Base-by-base conservation (phyloP, 768 basidiomycete species). In the Neoboletus subvelutipes region DNA sequence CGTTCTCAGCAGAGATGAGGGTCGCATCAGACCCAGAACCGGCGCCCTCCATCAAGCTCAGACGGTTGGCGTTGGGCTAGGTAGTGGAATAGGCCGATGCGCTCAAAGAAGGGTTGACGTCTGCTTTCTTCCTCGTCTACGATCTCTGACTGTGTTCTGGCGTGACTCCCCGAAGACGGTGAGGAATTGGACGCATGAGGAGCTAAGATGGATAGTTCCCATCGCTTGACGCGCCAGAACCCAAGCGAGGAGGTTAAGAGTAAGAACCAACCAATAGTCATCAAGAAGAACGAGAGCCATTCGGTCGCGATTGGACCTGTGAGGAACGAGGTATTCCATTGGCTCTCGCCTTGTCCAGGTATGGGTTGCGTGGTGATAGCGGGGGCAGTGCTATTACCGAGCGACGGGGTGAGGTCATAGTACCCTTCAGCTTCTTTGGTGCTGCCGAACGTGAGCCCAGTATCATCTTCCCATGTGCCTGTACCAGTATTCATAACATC, bases 231-330 rank as follows among this genome's bases (percentile, higher is more conserved):
- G 37, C 92, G 85, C 88, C 88, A 92, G 74, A 86, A 97, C 26
- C 90, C 86, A 41, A 96, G 88, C 10, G 95, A 66, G n/a, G 91
- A 92, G 2, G 93, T 97, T 52, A 98, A 78, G 40, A 98, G 82
- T 48, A 94, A 77, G 73, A 92, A 92, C 90, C 90, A 92, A 2
- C 88, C 92, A 47, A 93, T 76, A 36, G 88, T 92, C 92, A 98
- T 97, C 62, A 98, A 75, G 75, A 95, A 84, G 77, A 98, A 98
- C 17, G 92, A 92, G 50, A 98, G 76, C 93, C 93, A 98, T 68
- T 98, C 94, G 24, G 89, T 88, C 0, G 94, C 91, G 24, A 86
- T 80, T 71, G 88, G 83, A n/a, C 78, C 76, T 5, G 84, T 72
- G 20, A 80, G 50, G 22, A 72, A 60, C 53, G 81, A 77, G 46